Conservation (phyloP, 2,329 filamentous ascomycete species). For the Setomelanomma holmii region DNA sequence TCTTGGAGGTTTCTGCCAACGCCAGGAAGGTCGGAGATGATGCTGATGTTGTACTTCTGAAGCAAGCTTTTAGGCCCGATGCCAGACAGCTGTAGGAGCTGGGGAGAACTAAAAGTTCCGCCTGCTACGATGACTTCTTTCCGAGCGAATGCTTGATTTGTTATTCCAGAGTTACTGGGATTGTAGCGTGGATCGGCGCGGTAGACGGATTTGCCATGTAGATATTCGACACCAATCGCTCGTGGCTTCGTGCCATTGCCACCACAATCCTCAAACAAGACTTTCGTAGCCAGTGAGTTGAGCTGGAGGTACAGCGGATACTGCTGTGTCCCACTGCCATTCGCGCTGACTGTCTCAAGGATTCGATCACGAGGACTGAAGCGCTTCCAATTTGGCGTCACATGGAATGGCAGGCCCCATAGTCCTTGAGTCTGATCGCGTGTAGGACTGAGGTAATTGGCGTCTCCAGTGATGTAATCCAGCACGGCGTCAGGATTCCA, state of each 20-base stretch:
- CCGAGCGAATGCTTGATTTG: slow-evolving; percentile 21
- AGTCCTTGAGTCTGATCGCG: slow-evolving; percentile 41
- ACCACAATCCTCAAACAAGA: slow-evolving; percentile 43
- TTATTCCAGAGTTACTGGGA: slow-evolving; percentile 11
- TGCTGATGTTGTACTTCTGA: slow-evolving; percentile 58
- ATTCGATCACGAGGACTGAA: slow-evolving; percentile 25
- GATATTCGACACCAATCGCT: slow-evolving; percentile 54
- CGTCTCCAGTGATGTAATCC: slow-evolving; percentile 22
- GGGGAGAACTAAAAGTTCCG: slow-evolving; percentile 67
- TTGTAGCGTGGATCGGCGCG: slow-evolving; percentile 50
- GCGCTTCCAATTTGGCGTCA: slow-evolving; percentile 19
- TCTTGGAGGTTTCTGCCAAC: slow-evolving; percentile 32
- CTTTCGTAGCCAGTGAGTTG: slow-evolving; percentile 49
- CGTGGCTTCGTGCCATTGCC: slow-evolving; percentile 30
- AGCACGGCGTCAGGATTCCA: slow-evolving; percentile 19
- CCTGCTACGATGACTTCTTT: slow-evolving; percentile 28
- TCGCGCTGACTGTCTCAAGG: slow-evolving; percentile 12
- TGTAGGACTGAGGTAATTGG: slow-evolving; percentile 18
- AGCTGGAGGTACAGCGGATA: slow-evolving; percentile 36
- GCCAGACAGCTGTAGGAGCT: slow-evolving; percentile 68
- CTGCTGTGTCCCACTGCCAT: slow-evolving; percentile 13
- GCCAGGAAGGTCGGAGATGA: slow-evolving; percentile 57
- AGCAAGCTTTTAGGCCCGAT: slow-evolving; percentile 64
- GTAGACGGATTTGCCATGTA: slow-evolving; percentile 51
- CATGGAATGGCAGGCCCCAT: slow-evolving; percentile 47